Conservation (phyloP, 805 yeast genomes). For the Barnettozyma sucrosica region DNA sequence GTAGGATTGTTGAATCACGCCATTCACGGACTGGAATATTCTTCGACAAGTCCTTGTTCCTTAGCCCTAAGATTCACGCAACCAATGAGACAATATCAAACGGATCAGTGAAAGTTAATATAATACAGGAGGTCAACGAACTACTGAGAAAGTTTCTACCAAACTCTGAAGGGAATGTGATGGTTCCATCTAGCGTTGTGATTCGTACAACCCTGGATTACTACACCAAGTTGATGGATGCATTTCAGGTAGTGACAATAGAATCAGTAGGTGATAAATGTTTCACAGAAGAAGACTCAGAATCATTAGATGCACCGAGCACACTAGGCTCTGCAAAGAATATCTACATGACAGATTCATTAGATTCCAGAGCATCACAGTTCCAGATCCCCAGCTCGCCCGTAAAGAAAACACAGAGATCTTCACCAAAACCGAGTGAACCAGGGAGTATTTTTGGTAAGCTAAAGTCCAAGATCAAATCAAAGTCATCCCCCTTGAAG, state of each 20-base stretch:
- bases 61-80: conserved; percentile 14
- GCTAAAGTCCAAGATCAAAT: conserved; percentile 5
- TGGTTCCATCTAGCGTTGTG: neutral
- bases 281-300: conserved; percentile 1
- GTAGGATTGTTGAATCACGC: neutral
- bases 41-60: conserved; percentile 12
- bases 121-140: conserved; percentile 20
- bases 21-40: conserved; percentile 16
- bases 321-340: neutral
- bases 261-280: neutral
- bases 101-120: conserved; percentile 23
- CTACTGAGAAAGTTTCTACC: conserved; percentile 12
- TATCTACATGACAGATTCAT: neutral
- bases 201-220: conserved; percentile 18
- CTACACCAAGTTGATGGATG: conserved; percentile 22
- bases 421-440: neutral
- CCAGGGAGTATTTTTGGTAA: conserved; percentile 4
- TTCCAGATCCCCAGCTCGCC: neutral
- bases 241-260: conserved; percentile 18
- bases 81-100: conserved; percentile 12
- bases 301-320: neutral
- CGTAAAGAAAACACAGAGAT: neutral
- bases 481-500: neutral
- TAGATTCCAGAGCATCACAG: neutral
- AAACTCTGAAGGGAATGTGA: neutral